Base-by-base conservation (phyloP, 2,329 filamentous ascomycete genomes). In the Pseudogymnoascus pannorum region DNA sequence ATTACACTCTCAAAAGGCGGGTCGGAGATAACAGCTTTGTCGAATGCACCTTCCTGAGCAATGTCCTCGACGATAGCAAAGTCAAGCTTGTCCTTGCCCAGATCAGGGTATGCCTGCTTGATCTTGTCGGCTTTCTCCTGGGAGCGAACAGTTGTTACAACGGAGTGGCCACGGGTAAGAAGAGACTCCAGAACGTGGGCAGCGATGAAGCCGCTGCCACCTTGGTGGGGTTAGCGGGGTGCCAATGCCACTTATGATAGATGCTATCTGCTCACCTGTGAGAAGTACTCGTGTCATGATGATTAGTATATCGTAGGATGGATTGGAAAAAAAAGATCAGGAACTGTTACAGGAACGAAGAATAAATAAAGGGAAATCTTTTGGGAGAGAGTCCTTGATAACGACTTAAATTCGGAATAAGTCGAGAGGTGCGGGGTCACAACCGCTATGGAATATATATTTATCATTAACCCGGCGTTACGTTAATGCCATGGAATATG, bases 21-120 rank as follows among this genome's bases (percentile, higher is more conserved):
- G 1, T 75, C 66, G 2, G 74, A 72, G 64, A 73, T 67, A n/a
- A 80, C 70, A 7, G 72, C 74, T 69, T 81, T 74, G 62, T 88
- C 82, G 66, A 94, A 95, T 22, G 88, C 89, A 16, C 82, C 82
- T 20, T 85, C 80, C 64, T 84, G 71, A 0, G 87, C 86, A 65
- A 95, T 86, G 66, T 95, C 88, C 57, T 84, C 79, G 11, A 95
- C 88, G 63, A 93, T 81, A 35, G 69, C 75, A 60, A 86, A 88
- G 62, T 81, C 81, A 31, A 89, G 77, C 70, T 83, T 81, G 61
- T 81, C 79, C 61, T 81, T 80, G 1, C 80, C 75, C 6, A 76
- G 73, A 26, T 73, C 67, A 0, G 72, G 70, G 29, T 80, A 71
- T 0, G 77, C 76, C 2, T 75, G 65, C 31, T 76, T 64, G 58